phyloP scores from a whole-genome alignment of 208 protist genomes.

The Herpetomonas muscarum region DNA sequence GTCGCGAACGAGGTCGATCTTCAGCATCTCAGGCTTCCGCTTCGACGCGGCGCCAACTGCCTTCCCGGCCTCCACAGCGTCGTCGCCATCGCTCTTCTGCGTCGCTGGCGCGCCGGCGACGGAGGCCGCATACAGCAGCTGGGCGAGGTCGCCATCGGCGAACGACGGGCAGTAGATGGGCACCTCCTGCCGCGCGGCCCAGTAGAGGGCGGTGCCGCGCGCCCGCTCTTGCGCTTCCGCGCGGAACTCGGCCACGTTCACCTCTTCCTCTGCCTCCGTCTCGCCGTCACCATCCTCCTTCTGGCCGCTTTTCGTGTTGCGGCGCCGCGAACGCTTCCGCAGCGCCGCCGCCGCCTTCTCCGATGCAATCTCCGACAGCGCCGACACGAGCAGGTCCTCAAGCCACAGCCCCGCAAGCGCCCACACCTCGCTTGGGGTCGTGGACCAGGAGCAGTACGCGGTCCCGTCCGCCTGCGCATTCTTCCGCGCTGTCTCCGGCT shows the following conservation, averaged over 20 bases:
- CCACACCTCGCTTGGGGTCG: constrained; percentile 76
- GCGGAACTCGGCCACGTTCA: neutral
- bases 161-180: constrained; percentile 84
- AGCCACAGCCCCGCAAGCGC: constrained; percentile 64
- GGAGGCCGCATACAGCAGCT: constrained; percentile 30
- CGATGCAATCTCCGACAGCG: constrained; percentile 17
- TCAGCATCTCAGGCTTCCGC: constrained; percentile 9
- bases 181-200: constrained; percentile 69
- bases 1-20: constrained; percentile 91
- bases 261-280: neutral
- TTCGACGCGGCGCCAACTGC: no score
- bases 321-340: neutral
- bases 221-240: constrained; percentile 37
- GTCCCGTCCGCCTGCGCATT: constrained; percentile 14
- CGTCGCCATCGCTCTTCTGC: no score
- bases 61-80: no score
- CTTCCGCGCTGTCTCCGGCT: constrained; percentile 10
- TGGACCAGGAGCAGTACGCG: constrained; percentile 50
- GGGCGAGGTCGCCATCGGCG: constrained; percentile 70
- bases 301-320: neutral
- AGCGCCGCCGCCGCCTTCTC: neutral
- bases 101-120: neutral
- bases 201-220: constrained; percentile 69
- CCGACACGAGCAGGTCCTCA: constrained; percentile 47
- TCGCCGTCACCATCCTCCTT: neutral